A percentile compares a stretch with the other conserved stretches of the same genome.
Evolutionary conservation across 345 rosid genomes (phyloP).

Genomic region (Salix caprea): DNA sequence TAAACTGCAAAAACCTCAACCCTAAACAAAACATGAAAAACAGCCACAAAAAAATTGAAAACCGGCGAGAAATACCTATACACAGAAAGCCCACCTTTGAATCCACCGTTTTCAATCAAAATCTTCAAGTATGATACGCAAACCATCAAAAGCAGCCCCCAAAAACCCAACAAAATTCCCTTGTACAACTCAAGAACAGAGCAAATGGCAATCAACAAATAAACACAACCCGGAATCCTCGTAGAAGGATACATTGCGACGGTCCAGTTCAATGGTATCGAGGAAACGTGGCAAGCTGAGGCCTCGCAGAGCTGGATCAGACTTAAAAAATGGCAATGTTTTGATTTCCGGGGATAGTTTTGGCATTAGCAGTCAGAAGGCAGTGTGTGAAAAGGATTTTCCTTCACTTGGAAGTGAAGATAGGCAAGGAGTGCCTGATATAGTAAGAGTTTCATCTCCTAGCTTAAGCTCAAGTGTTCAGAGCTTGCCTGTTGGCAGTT

Average conservation of each 20-base stretch:
- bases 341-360: slow-evolving; percentile 38
- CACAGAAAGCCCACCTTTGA: slow-evolving; percentile 38
- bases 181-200: slow-evolving; percentile 31
- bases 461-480: slow-evolving; percentile 57
- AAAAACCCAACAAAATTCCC: slow-evolving; percentile 15
- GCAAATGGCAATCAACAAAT: slow-evolving; percentile 25
- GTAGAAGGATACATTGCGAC: slow-evolving; percentile 53
- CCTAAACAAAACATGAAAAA: slow-evolving; percentile 36
- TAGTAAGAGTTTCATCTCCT: slow-evolving; percentile 74
- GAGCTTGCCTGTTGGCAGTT: slow-evolving; percentile 60
- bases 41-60: slow-evolving; percentile 27
- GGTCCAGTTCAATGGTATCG: slow-evolving; percentile 58
- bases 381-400: slow-evolving; percentile 72
- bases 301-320: slow-evolving; percentile 38
- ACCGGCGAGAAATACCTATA: slow-evolving; percentile 38
- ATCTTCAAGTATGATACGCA: slow-evolving; percentile 35
- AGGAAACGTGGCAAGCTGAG: slow-evolving; percentile 57
- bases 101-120: slow-evolving; percentile 24
- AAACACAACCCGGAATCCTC: slow-evolving; percentile 18
- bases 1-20: slow-evolving; percentile 28
- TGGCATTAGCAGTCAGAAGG: slow-evolving; percentile 41
- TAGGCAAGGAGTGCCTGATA: slow-evolving; percentile 48
- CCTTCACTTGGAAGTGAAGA: slow-evolving; percentile 79
- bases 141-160: slow-evolving; percentile 30
- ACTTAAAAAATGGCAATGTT: slow-evolving; percentile 50